These are phyloP conservation scores for Fonsecaea pugnacius DNA, from an alignment of 2,329 filamentous ascomycete genomes.

Conservation along the genomic window DNA sequence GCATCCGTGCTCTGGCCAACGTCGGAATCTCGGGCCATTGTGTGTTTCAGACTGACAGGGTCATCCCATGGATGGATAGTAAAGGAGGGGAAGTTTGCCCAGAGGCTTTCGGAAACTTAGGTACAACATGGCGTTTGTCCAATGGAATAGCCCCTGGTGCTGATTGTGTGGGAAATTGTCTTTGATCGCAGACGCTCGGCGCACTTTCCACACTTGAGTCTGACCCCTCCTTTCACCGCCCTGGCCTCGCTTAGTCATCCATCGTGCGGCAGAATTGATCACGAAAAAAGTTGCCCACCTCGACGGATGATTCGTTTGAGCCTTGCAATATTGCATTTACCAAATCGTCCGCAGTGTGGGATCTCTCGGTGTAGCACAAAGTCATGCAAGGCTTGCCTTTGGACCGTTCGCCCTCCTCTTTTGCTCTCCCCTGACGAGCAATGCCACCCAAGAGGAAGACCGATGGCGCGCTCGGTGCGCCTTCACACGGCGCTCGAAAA, in stretches of 20 bases:
- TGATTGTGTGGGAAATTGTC: neutral
- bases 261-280: constrained; percentile 5
- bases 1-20: constrained; percentile 9
- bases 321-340: constrained; percentile 3
- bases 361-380: neutral
- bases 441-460: constrained; percentile 38
- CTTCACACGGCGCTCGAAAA: constrained; percentile 24
- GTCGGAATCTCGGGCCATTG: constrained; percentile 3
- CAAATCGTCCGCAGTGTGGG: neutral
- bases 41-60: constrained; percentile 19
- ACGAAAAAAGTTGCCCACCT: constrained; percentile 24
- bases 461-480: constrained; percentile 30
- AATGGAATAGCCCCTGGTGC: neutral
- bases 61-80: neutral
- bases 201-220: neutral
- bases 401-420: neutral
- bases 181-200: neutral
- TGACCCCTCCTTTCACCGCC: constrained; percentile 20
- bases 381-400: constrained; percentile 4
- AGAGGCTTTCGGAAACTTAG: neutral
- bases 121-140: neutral
- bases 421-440: constrained; percentile 5
- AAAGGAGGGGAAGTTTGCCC: neutral
- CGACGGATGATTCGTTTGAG: constrained; percentile 12
- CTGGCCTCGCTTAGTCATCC: constrained; percentile 18